Evolutionary conservation across 345 rosid species (phyloP).

Genomic region (Sisymbrium altissimum): DNA sequence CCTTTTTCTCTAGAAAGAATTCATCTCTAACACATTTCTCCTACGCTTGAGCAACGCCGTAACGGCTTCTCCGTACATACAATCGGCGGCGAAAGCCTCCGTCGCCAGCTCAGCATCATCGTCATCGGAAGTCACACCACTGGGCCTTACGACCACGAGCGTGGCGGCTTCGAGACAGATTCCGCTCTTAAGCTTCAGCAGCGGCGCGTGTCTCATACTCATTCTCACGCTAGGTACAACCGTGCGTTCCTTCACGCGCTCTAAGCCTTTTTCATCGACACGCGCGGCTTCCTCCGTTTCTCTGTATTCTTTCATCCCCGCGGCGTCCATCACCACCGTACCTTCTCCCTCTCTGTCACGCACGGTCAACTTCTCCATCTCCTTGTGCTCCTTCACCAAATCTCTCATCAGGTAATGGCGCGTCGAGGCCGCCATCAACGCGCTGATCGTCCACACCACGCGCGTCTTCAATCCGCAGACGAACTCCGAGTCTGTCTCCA

Average conservation of each 20-base stretch:
- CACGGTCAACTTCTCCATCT: constrained; percentile 22
- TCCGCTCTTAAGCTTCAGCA: constrained; percentile 28
- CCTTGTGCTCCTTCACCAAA: constrained; percentile 33
- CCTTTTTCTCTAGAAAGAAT: constrained; percentile 23
- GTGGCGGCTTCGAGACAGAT: constrained; percentile 38
- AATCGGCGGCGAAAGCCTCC: constrained; percentile 29
- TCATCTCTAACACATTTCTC: constrained; percentile 39
- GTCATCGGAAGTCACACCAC: constrained; percentile 5
- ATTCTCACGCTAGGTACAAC: constrained; percentile 35
- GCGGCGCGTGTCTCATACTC: constrained; percentile 43
- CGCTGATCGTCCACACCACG: constrained; percentile 38
- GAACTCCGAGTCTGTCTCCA: constrained; percentile 31
- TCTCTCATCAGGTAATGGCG: constrained; percentile 34
- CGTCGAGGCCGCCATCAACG: constrained; percentile 36
- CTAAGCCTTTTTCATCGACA: constrained; percentile 5
- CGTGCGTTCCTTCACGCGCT: constrained; percentile 34
- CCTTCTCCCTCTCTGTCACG: constrained; percentile 34
- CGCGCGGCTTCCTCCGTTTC: constrained; percentile 32
- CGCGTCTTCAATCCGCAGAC: constrained; percentile 36
- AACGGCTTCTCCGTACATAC: constrained; percentile 39
- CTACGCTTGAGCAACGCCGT: constrained; percentile 36
- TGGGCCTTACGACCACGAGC: constrained; percentile 34
- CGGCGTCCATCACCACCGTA: constrained; percentile 31
- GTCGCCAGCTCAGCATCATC: constrained; percentile 14
- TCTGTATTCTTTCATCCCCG: constrained; percentile 31